phyloP scores from a whole-genome alignment of 2,329 filamentous ascomycete genomes.

The Tolypocladium ovalisporum region DNA sequence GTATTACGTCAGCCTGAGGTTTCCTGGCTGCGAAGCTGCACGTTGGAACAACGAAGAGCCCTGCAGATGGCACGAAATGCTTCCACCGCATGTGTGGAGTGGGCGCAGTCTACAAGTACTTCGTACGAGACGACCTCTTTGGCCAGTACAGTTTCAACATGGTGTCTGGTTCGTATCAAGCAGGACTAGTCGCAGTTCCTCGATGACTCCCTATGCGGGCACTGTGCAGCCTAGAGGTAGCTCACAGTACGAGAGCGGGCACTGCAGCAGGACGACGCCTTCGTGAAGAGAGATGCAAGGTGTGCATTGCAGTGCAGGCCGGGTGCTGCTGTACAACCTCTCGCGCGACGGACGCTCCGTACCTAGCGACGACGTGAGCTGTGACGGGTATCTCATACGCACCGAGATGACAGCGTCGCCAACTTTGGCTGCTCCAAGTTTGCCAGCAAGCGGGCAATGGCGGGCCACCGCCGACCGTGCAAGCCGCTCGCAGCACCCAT shows the following conservation, averaged over 20 bases:
- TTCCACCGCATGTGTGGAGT: neutral
- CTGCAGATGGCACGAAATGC: too few relatives aligned
- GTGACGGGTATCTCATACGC: neutral
- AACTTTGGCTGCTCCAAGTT: neutral
- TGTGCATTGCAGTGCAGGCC: neutral
- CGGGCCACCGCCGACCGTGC: neutral
- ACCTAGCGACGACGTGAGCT: neutral
- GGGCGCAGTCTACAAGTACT: neutral
- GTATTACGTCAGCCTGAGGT: too few relatives aligned
- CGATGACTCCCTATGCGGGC: neutral
- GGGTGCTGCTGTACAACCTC: neutral
- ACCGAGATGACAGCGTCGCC: neutral
- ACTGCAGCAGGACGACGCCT: neutral
- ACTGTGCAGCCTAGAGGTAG: neutral
- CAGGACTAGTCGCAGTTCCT: neutral
- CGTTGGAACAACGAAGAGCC: too few relatives aligned
- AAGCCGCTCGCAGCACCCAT: neutral
- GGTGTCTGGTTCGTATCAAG: too few relatives aligned
- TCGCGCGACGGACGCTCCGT: neutral
- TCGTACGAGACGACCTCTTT: neutral
- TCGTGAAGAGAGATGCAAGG: neutral
- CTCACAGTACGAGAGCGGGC: neutral
- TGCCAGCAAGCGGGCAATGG: neutral
- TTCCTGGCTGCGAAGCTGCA: too few relatives aligned
- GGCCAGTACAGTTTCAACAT: neutral